Evolutionary conservation across 805 yeast species (phyloP), one percentile per base, ranked within the genome.

Genomic region (Candida vartiovaarae): DNA sequence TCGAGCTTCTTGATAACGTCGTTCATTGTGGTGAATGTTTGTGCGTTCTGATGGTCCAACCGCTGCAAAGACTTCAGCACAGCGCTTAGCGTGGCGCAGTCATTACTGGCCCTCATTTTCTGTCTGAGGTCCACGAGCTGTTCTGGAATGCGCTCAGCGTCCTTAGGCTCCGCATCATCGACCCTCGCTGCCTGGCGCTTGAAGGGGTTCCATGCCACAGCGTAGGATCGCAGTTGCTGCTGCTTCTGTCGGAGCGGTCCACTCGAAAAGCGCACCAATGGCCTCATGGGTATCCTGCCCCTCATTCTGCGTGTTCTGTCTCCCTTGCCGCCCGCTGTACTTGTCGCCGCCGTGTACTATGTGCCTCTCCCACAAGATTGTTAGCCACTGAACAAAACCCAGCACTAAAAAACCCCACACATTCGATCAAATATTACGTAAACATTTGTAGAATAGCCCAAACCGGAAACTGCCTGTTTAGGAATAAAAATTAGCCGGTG

Each of bases 1-100:
- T 45, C 51, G 23, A 55, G 38, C 35, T 48, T 52, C 38, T 45
- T 52, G 38, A 55, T 46, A 5, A 45, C 48, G 20, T 51, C 54
- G 33, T 44, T 51, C 48, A 48, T 48, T 26, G 42, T 20, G 20
- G 45, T 33, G 26, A 44, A 44, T 2, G 51, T 36, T 26, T 48
- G 46, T 5, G 23, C 32, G 3, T 41, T 41, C 4, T 32, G 24
- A 2, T 34, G 28, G 3, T 40, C 24, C 6, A 39, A n/a, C 15
- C 6, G 23, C 24, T 38, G 45, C 20, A 48, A 29, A 3, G 26
- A 23, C 30, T 4, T 31, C 32, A 48, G 40, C 39, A 48, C 42
- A 10, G 24, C 36, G 9, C 8, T 32, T 20, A 44, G 34, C 15
- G 36, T 5, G 5, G 11, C 8, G 4, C 20, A 7, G n/a, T 32